A percentile compares a stretch with the other conserved stretches of the same genome.
Conservation (phyloP, 2,329 filamentous ascomycete species). For the Stachybotrys elegans region DNA sequence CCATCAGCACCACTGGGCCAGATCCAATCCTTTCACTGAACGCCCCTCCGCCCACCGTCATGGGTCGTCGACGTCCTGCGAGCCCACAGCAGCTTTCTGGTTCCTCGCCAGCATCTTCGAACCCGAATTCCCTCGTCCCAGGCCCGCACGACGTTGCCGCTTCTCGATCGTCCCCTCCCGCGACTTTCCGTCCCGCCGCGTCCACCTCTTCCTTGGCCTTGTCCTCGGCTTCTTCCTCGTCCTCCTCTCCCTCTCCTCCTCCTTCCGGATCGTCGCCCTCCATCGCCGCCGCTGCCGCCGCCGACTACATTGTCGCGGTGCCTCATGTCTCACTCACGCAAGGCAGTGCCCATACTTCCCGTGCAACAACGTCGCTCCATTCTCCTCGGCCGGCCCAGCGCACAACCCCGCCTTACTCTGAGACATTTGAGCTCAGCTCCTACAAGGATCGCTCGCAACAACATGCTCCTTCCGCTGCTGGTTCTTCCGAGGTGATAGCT, state of each 20-base stretch:
- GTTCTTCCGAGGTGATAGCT: slow-evolving; percentile 22
- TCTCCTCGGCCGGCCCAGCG: too few relatives aligned
- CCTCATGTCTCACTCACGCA: background rate
- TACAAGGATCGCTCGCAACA: background rate
- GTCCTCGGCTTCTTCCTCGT: too few relatives aligned
- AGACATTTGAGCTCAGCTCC: background rate
- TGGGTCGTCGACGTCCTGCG: background rate
- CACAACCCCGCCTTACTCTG: too few relatives aligned
- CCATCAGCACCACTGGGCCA: too few relatives aligned
- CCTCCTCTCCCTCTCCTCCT: background rate
- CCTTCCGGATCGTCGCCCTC: background rate
- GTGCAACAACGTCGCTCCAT: too few relatives aligned
- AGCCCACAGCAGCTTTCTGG: background rate
- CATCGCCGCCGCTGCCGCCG: background rate
- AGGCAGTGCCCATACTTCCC: too few relatives aligned
- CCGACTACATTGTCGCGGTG: too few relatives aligned
- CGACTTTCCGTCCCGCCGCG: background rate
- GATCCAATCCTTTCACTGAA: too few relatives aligned
- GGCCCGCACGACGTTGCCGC: too few relatives aligned
- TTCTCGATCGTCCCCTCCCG: background rate
- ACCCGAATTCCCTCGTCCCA: background rate
- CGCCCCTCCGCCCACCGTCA: background rate
- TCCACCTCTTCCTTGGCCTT: too few relatives aligned
- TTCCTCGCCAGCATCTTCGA: background rate
- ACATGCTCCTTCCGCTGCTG: slow-evolving; percentile 4